Percentiles rank a stretch among this genome's conserved stretches.
phyloP scores from a whole-genome alignment of 495 filamentous ascomycete genomes.

The Neurospora sp. region DNA sequence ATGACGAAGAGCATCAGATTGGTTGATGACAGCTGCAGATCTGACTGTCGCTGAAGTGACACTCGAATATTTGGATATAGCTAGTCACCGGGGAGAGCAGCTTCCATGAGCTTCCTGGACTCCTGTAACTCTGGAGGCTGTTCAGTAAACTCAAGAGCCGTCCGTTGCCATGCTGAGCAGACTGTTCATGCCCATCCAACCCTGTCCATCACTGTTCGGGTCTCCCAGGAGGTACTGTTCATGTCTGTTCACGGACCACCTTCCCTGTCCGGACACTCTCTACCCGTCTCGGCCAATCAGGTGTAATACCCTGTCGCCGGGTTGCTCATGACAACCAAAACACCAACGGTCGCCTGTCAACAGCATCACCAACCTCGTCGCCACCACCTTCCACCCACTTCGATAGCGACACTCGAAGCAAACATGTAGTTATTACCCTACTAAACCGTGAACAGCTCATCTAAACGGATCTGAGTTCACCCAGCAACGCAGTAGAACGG shows the following conservation, averaged over 20 bases:
- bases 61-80: not conserved
- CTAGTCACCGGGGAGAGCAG: not conserved
- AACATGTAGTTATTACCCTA: not conserved
- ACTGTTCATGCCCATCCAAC: not conserved
- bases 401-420: not conserved
- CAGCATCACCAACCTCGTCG: not conserved
- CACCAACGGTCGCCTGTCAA: not conserved
- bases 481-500: not conserved
- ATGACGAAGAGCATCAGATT: no score
- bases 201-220: not conserved
- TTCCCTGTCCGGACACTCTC: not conserved
- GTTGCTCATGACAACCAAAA: not conserved
- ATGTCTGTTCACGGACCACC: not conserved
- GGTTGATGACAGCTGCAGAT: not conserved
- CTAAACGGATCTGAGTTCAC: not conserved
- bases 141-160: not conserved
- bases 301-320: not conserved
- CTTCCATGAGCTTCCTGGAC: not conserved
- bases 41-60: not conserved
- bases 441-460: not conserved
- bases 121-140: not conserved
- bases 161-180: not conserved
- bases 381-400: not conserved
- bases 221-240: not conserved
- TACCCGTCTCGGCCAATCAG: slow-evolving; percentile 11